These are phyloP conservation scores for Lyophyllum shimeji DNA, from an alignment of 768 basidiomycete genomes.

Conservation along the genomic window DNA sequence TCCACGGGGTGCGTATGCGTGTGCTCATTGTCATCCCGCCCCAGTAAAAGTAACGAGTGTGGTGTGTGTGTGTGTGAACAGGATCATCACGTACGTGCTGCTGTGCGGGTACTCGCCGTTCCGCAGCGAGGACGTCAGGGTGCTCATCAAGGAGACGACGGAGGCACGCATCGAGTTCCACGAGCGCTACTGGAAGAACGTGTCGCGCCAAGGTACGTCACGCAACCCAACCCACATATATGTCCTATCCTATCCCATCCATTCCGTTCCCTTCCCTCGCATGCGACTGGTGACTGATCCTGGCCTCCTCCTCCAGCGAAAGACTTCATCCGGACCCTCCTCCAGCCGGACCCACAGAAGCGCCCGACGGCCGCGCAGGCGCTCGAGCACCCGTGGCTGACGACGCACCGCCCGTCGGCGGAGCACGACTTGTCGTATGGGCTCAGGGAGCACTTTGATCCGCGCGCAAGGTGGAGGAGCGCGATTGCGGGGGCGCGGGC, in stretches of 20 bases:
- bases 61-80: constrained; percentile 32
- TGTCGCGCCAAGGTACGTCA: constrained; percentile 67
- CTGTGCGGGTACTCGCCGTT: constrained; percentile 97
- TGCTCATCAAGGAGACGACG: constrained; percentile 82
- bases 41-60: too few relatives aligned
- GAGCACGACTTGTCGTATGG: constrained; percentile 76
- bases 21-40: background rate
- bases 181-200: constrained; percentile 91
- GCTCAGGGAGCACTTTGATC: constrained; percentile 81
- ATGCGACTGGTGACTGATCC: background rate
- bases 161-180: constrained; percentile 88
- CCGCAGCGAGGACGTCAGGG: constrained; percentile 74
- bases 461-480: constrained; percentile 68
- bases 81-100: constrained; percentile 93
- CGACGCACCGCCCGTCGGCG: constrained; percentile 57
- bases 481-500: constrained; percentile 60
- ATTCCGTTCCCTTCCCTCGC: background rate
- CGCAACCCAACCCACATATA: background rate
- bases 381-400: constrained; percentile 74
- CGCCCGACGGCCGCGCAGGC: constrained; percentile 79
- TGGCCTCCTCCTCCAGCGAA: constrained; percentile 55
- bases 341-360: constrained; percentile 67
- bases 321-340: constrained; percentile 70
- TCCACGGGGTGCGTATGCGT: constrained; percentile 83
- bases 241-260: too few relatives aligned